Percentiles rank a stretch among this genome's conserved stretches.
Conservation (phyloP, 352 stramenopile genomes). For the Globisporangium parvum region DNA sequence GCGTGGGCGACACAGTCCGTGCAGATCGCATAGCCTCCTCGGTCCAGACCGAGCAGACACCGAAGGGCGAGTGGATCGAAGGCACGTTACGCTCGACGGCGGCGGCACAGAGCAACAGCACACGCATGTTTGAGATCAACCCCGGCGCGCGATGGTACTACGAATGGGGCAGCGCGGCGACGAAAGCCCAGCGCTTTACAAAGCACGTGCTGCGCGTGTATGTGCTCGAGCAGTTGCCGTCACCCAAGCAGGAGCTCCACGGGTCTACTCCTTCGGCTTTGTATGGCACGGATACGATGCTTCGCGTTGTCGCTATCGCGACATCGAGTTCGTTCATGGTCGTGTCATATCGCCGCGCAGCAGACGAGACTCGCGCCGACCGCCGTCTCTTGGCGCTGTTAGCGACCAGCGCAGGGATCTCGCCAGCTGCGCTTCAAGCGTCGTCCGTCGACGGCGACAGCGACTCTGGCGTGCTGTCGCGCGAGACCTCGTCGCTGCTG, state of each 20-base stretch:
- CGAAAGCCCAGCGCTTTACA: conserved; percentile 53
- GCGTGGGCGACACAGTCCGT: conserved; percentile 23
- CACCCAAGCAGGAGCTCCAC: conserved; percentile 6
- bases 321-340: conserved; percentile 55
- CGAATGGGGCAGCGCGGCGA: conserved; percentile 61
- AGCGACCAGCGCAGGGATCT: conserved; percentile 10
- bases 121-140: conserved; percentile 55
- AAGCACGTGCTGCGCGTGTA: conserved; percentile 57
- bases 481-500: conserved; percentile 1
- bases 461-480: conserved; percentile 5
- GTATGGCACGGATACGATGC: background rate
- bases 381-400: conserved; percentile 25
- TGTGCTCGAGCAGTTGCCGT: conserved; percentile 27
- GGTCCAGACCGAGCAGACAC: conserved; percentile 53
- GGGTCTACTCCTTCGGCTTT: background rate
- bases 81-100: conserved; percentile 16
- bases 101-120: conserved; percentile 3
- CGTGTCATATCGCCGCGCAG: conserved; percentile 55
- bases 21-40: conserved; percentile 21
- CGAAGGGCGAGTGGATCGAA: conserved; percentile 63
- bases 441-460: conserved; percentile 12
- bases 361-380: conserved; percentile 34
- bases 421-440: background rate
- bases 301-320: conserved; percentile 37
- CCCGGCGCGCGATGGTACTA: conserved; percentile 58